Base-by-base conservation (phyloP, 2,329 filamentous ascomycete genomes). In the Westerdykella sp. region DNA sequence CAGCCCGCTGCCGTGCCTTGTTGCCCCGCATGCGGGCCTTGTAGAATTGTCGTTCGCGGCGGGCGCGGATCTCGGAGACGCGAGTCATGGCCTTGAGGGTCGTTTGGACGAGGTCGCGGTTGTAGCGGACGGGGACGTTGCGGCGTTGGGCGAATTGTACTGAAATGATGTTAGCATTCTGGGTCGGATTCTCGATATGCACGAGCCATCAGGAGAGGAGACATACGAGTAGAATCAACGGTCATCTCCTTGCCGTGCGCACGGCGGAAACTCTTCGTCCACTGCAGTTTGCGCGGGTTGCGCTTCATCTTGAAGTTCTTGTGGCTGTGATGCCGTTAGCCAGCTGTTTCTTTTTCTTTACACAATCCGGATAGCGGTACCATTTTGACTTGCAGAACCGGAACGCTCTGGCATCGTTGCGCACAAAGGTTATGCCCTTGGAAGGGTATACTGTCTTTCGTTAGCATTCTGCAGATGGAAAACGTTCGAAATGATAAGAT, bases 251-350 rank as follows among this genome's bases (percentile, higher is more conserved):
- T 69, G 54, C 82, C 79, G 54, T 74, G 62, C 2, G 62, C 63
- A 45, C 56, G 60, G 38, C 58, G 59, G 56, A 90, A 91, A 41
- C 87, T 83, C 77, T 96, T 95, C 50, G 91, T 96, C 93, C 91
- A 96, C 71, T 89, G 93, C 58, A 97, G 80, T 55, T 96, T 95
- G 67, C 91, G 83, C 30, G 91, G 90, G 73, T 97, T 96, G 55
- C 93, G 84, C 85, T 95, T 95, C 87, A 95, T 95, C 73, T 94
- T 93, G 80, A 94, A 95, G 62, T 74, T 74, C 57, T 82, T 83
- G 70, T 84, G 81, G 69, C 78, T 81, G 74, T 82, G 9, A 28
- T 40, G 46, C 37, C 35, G 14, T 44, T 36, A 37, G 37, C 11
- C 31, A 16, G 31, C 25, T 28, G 9, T 28, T 28, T 28, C 25